Percentiles rank a stretch among this genome's conserved stretches.
Evolutionary conservation across 1,284 basidiomycete species (phyloP).

Genomic region (Naganishia sp.): DNA sequence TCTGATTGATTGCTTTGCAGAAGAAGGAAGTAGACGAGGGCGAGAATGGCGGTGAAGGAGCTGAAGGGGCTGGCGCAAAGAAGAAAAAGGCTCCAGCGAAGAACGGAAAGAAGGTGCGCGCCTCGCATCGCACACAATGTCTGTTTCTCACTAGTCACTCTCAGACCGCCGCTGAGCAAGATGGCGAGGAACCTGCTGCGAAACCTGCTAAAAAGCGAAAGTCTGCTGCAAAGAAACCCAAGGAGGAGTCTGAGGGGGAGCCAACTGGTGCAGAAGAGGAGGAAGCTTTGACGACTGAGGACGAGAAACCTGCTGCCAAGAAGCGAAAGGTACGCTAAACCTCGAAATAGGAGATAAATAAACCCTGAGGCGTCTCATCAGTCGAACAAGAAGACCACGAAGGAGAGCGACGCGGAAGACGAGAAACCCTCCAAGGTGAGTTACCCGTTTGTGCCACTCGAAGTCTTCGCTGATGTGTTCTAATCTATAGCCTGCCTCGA

Average conservation of each 20-base stretch:
- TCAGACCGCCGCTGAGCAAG: not conserved
- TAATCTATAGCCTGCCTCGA: slow-evolving; percentile 3
- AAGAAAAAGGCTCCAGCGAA: slow-evolving; percentile 20
- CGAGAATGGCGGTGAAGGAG: slow-evolving; percentile 10
- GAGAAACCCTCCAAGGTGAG: slow-evolving; percentile 1
- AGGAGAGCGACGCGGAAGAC: slow-evolving; percentile 14
- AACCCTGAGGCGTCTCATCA: not conserved
- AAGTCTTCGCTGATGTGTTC: not conserved
- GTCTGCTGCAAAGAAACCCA: slow-evolving; percentile 13
- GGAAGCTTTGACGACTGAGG: slow-evolving; percentile 16
- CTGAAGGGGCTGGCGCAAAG: slow-evolving; percentile 1
- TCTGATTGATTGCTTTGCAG: not conserved
- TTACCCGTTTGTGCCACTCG: not conserved
- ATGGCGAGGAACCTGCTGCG: slow-evolving; percentile 5
- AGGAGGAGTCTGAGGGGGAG: slow-evolving; percentile 23
- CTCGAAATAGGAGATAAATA: not conserved
- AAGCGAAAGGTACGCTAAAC: slow-evolving; percentile 5
- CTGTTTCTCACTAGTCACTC: not conserved
- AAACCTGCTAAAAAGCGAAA: slow-evolving; percentile 26
- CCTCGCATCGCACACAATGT: not conserved
- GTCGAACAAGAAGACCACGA: slow-evolving; percentile 17
- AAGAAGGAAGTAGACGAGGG: slow-evolving; percentile 20
- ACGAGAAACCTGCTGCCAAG: slow-evolving; percentile 25
- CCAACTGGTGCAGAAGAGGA: not conserved
- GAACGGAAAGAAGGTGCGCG: slow-evolving; percentile 11